Conservation (phyloP, 2,329 filamentous ascomycete species). For the Pyrenophora teres region DNA sequence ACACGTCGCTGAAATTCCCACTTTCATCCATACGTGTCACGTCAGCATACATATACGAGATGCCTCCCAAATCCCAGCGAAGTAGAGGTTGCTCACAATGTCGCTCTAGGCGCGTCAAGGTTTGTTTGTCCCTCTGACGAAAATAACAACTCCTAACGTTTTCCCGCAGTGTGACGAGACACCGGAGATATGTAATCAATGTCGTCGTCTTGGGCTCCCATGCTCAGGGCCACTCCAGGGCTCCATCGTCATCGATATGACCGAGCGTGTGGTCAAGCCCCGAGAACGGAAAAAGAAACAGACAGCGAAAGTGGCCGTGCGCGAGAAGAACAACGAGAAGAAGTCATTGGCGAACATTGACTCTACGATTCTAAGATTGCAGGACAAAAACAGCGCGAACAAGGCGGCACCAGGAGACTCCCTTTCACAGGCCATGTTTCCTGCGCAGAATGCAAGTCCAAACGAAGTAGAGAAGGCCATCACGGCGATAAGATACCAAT, state of each 20-base stretch:
- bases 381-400: background rate
- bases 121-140: conserved; percentile 9
- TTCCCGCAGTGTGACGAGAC: conserved; percentile 36
- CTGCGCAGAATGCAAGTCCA: conserved; percentile 1
- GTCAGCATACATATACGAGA: background rate
- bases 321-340: background rate
- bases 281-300: conserved; percentile 27
- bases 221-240: conserved; percentile 41
- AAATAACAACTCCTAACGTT: conserved; percentile 1
- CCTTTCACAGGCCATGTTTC: background rate
- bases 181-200: conserved; percentile 22
- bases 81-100: conserved; percentile 43
- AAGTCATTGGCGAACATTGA: background rate
- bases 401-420: background rate
- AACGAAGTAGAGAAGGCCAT: conserved; percentile 27
- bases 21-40: conserved; percentile 15
- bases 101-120: conserved; percentile 44
- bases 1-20: conserved; percentile 19
- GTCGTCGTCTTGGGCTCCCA: conserved; percentile 29
- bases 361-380: background rate
- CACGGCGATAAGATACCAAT: conserved; percentile 30
- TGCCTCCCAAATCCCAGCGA: conserved; percentile 36
- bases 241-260: conserved; percentile 45
- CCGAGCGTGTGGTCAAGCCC: conserved; percentile 36
- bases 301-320: conserved; percentile 3